Conservation (phyloP, 2,329 filamentous ascomycete genomes). For the Volutella citrinella region DNA sequence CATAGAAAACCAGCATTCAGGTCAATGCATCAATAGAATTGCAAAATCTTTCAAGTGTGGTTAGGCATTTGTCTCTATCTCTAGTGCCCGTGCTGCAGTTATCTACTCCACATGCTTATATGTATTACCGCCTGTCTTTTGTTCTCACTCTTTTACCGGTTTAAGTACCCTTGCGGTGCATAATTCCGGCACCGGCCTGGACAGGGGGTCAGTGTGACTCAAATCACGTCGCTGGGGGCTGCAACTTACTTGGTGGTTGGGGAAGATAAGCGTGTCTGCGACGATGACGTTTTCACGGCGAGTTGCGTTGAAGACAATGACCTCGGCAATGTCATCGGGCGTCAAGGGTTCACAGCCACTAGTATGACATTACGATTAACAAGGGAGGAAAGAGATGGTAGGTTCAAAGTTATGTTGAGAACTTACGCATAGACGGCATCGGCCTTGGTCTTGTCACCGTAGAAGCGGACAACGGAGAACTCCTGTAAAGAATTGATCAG, state of each 20-base stretch:
- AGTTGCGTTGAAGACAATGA: slow-evolving; percentile 81
- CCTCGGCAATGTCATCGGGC: slow-evolving; percentile 85
- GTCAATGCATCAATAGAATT: too few species aligned
- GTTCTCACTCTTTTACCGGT: slow-evolving; percentile 1
- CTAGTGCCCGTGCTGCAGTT: too few species aligned
- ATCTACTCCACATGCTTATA: too few species aligned
- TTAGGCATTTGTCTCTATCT: too few species aligned
- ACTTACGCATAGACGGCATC: slow-evolving; percentile 82
- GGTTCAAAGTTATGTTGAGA: neutral
- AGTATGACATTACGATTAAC: slow-evolving; percentile 8
- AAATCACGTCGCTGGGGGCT: slow-evolving; percentile 6
- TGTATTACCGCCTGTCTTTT: slow-evolving; percentile 5
- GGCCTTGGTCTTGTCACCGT: slow-evolving; percentile 84
- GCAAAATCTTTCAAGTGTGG: too few species aligned
- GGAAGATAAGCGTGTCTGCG: slow-evolving; percentile 83
- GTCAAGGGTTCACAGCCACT: slow-evolving; percentile 80
- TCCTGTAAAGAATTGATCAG: slow-evolving; percentile 57
- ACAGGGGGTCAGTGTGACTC: neutral
- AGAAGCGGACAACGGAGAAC: slow-evolving; percentile 84
- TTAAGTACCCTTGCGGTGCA: slow-evolving; percentile 27
- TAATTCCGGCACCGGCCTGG: slow-evolving; percentile 32
- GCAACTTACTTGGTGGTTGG: slow-evolving; percentile 73
- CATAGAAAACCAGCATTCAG: too few species aligned
- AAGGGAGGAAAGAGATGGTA: neutral
- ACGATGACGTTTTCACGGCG: slow-evolving; percentile 87